Conservation (phyloP, 768 basidiomycete genomes). For the Trametopsis cervina region DNA sequence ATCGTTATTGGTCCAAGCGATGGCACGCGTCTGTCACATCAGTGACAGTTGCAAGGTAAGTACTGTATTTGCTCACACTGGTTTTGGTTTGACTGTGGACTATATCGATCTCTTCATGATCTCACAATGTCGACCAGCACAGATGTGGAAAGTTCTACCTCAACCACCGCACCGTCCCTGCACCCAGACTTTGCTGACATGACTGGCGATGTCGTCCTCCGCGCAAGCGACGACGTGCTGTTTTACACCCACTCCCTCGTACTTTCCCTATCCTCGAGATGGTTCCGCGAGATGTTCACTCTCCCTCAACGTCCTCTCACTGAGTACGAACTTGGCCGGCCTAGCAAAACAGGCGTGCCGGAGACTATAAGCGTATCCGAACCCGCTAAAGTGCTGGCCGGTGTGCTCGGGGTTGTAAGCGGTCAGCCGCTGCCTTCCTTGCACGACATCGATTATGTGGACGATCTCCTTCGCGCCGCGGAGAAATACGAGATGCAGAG, state of each 20-base stretch:
- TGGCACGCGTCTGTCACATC: too few relatives aligned
- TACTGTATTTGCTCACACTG: too few relatives aligned
- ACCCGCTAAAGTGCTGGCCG: not conserved
- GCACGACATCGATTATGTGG: slow-evolving; percentile 35
- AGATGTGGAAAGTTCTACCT: not conserved
- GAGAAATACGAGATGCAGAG: slow-evolving; percentile 40
- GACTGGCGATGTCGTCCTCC: slow-evolving; percentile 15
- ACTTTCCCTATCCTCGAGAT: slow-evolving; percentile 17
- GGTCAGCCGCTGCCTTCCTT: slow-evolving; percentile 26
- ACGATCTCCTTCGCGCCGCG: slow-evolving; percentile 31
- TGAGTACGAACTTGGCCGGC: not conserved
- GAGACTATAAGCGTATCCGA: not conserved
- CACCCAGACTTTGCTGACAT: slow-evolving; percentile 11
- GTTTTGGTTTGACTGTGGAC: too few relatives aligned
- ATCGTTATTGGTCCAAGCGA: too few relatives aligned
- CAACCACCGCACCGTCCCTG: not conserved
- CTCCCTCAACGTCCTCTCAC: slow-evolving; percentile 10
- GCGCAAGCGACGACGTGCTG: slow-evolving; percentile 11
- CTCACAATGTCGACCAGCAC: too few relatives aligned
- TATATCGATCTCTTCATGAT: too few relatives aligned
- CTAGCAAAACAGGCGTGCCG: slow-evolving; percentile 3
- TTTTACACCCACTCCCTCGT: slow-evolving; percentile 18
- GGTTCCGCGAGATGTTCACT: slow-evolving; percentile 22
- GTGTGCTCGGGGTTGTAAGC: not conserved
- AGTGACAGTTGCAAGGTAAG: too few relatives aligned